phyloP scores from a whole-genome alignment of 495 filamentous ascomycete genomes.

The Aspergillus sclerotiicarbonarius region DNA sequence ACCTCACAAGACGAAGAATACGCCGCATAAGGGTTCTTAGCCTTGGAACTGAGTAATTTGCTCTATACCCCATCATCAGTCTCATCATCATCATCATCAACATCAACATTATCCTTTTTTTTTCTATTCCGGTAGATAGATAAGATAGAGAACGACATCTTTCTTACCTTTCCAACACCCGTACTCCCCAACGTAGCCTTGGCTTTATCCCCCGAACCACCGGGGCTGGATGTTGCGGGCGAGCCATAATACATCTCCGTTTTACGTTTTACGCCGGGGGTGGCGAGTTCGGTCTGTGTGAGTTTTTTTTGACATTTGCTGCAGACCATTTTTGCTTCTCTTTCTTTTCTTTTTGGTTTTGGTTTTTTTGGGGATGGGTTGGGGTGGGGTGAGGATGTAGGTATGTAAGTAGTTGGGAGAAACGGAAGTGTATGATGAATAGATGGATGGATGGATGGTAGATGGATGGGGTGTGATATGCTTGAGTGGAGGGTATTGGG shows the following conservation, averaged over 20 bases:
- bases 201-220: constrained; percentile 54
- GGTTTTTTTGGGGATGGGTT: background rate
- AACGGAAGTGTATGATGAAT: background rate
- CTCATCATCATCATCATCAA: background rate
- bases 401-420: background rate
- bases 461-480: background rate
- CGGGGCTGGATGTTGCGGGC: constrained; percentile 56
- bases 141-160: constrained; percentile 4
- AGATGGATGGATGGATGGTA: background rate
- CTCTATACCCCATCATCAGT: no score
- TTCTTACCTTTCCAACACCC: constrained; percentile 41
- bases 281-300: constrained; percentile 62
- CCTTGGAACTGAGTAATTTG: constrained; percentile 65
- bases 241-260: constrained; percentile 72
- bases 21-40: constrained; percentile 68
- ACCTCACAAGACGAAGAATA: constrained; percentile 59
- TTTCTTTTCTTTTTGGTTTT: background rate
- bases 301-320: constrained; percentile 62
- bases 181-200: constrained; percentile 36
- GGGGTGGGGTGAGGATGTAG: background rate
- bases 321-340: constrained; percentile 61
- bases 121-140: background rate
- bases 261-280: constrained; percentile 68
- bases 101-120: background rate
- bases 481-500: background rate